A percentile compares a stretch with the other conserved stretches of the same genome.
These are phyloP conservation scores for Corniculantispora saksenae DNA, from an alignment of 2,329 filamentous ascomycete species.

Conservation along the genomic window DNA sequence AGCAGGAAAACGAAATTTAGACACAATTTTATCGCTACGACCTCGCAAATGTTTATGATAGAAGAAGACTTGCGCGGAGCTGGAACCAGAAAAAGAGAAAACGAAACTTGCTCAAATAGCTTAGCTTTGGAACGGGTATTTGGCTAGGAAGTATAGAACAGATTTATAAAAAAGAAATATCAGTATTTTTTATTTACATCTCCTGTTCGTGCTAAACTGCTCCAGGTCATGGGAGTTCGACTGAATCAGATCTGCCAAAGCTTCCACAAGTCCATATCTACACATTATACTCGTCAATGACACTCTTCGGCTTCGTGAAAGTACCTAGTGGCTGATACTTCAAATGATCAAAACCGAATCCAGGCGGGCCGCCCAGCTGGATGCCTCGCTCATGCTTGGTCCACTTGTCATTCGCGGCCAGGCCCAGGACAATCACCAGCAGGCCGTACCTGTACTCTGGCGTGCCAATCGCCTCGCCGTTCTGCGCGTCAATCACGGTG, in stretches of 20 bases:
- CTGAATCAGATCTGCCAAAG: too few species aligned
- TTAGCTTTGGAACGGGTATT: too few species aligned
- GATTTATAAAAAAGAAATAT: too few species aligned
- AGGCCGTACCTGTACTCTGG: conserved; percentile 58
- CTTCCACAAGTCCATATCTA: not conserved
- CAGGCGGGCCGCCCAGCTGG: conserved; percentile 50
- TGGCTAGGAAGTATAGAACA: too few species aligned
- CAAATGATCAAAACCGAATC: conserved; percentile 50
- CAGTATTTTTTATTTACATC: too few species aligned
- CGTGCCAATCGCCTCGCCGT: conserved; percentile 56
- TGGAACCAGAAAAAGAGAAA: not conserved
- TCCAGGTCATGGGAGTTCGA: too few species aligned
- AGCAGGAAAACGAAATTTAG: not conserved
- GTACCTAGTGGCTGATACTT: conserved; percentile 49
- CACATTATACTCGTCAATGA: conserved; percentile 50
- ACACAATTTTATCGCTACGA: not conserved
- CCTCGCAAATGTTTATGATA: not conserved
- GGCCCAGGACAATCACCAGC: conserved; percentile 50
- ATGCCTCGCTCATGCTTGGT: conserved; percentile 47
- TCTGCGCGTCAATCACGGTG: conserved; percentile 55
- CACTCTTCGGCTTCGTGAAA: conserved; percentile 51
- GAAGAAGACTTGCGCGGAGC: not conserved
- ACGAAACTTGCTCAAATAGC: too few species aligned
- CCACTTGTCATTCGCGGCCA: conserved; percentile 47
- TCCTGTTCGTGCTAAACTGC: too few species aligned